Percentiles rank a stretch among this genome's conserved stretches.
Evolutionary conservation across 805 yeast genomes (phyloP).

Genomic region (Danielia oregonensis): DNA sequence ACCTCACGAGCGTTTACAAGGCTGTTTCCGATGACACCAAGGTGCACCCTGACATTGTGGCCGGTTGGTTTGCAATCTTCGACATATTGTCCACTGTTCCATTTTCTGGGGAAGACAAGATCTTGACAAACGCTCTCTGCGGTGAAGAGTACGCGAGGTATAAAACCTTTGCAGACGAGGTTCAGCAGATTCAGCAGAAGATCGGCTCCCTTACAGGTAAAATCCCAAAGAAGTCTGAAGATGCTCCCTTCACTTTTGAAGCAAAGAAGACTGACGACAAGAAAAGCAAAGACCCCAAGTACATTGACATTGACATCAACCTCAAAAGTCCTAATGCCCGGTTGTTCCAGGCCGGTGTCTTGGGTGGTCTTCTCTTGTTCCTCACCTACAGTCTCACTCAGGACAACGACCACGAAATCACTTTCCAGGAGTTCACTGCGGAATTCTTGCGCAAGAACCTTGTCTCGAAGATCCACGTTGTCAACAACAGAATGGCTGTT

Average conservation of each 20-base stretch:
- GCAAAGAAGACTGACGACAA: slow-evolving; percentile 3
- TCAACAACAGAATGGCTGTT: slow-evolving; percentile 72
- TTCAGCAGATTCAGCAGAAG: neutral
- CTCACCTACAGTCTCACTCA: slow-evolving; percentile 17
- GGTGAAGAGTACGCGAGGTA: slow-evolving; percentile 24
- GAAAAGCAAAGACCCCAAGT: slow-evolving; percentile 9
- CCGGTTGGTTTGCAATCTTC: slow-evolving; percentile 30
- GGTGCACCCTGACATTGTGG: slow-evolving; percentile 13
- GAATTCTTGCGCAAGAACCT: slow-evolving; percentile 71
- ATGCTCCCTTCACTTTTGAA: neutral
- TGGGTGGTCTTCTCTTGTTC: slow-evolving; percentile 25
- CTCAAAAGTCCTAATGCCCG: slow-evolving; percentile 21
- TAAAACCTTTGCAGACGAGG: slow-evolving; percentile 10
- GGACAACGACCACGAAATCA: slow-evolving; percentile 47
- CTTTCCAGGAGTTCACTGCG: slow-evolving; percentile 89
- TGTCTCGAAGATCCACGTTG: slow-evolving; percentile 70
- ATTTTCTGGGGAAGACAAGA: slow-evolving; percentile 16
- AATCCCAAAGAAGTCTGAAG: slow-evolving; percentile 2
- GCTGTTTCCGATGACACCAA: slow-evolving; percentile 12
- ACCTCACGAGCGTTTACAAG: neutral
- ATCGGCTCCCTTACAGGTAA: slow-evolving; percentile 5
- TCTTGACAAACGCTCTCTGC: slow-evolving; percentile 24
- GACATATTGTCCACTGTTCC: slow-evolving; percentile 21
- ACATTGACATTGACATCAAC: slow-evolving; percentile 22
- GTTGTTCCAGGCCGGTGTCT: slow-evolving; percentile 30